Evolutionary conservation across 2,329 filamentous ascomycete genomes (phyloP).

Genomic region (Tolypocladium tundrense): DNA sequence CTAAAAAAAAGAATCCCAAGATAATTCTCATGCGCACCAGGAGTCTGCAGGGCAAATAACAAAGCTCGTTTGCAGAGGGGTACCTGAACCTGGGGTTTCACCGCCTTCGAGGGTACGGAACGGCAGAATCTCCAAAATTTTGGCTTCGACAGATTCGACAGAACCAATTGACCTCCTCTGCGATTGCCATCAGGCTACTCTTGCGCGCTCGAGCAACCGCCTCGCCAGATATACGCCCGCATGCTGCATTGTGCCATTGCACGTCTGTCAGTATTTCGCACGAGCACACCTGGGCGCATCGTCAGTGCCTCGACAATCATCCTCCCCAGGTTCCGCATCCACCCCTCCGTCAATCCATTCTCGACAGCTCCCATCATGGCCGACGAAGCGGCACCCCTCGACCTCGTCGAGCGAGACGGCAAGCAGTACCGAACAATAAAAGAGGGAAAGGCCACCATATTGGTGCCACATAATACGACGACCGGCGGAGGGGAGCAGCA

Average conservation of each 20-base stretch:
- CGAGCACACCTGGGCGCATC: slow-evolving; percentile 1
- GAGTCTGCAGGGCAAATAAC: too few relatives aligned
- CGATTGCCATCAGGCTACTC: not conserved
- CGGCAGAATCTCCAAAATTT: slow-evolving; percentile 16
- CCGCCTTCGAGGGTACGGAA: slow-evolving; percentile 8
- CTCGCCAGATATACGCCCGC: slow-evolving; percentile 3
- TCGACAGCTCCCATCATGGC: slow-evolving; percentile 7
- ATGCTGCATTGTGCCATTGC: slow-evolving; percentile 8
- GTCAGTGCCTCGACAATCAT: not conserved
- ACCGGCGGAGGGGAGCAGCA: slow-evolving; percentile 56
- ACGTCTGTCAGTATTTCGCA: slow-evolving; percentile 9
- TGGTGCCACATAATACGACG: slow-evolving; percentile 37
- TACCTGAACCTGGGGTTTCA: slow-evolving; percentile 3
- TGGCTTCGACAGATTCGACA: not conserved
- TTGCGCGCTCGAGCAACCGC: not conserved
- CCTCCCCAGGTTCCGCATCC: not conserved
- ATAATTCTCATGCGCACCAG: too few relatives aligned
- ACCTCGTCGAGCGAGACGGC: slow-evolving; percentile 26
- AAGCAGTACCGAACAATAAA: slow-evolving; percentile 40
- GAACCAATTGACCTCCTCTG: not conserved
- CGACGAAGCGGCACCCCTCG: slow-evolving; percentile 6
- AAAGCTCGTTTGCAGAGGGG: not conserved
- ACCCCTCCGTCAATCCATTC: not conserved
- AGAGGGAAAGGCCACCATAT: slow-evolving; percentile 48
- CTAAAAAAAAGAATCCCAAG: too few relatives aligned